A percentile compares a stretch with the other conserved stretches of the same genome.
These are phyloP conservation scores for Ilyonectria destructans DNA, from an alignment of 2,329 filamentous ascomycete genomes.

Conservation along the genomic window DNA sequence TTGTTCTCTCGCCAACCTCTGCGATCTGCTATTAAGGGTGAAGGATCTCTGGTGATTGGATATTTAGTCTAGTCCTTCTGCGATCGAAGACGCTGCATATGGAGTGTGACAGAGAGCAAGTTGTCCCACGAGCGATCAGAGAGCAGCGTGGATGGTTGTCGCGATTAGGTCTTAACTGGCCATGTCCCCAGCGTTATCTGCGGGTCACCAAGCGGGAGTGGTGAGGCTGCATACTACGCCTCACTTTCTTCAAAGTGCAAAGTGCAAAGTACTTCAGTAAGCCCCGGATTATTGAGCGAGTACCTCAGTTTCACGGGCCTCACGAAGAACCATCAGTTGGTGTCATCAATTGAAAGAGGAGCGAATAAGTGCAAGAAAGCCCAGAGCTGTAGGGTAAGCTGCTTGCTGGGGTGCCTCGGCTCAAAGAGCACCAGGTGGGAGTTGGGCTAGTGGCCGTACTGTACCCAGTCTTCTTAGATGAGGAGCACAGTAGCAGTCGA, in stretches of 20 bases:
- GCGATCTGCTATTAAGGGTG: background rate
- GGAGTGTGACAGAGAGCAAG: background rate
- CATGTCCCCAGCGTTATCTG: constrained; percentile 22
- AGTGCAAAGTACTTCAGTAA: background rate
- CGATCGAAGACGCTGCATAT: background rate
- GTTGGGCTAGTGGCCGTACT: background rate
- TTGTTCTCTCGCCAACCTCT: background rate
- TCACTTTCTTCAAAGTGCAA: no score
- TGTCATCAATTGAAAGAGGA: background rate
- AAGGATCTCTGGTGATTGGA: background rate
- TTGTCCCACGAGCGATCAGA: background rate
- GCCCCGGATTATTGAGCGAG: background rate
- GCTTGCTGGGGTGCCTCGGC: background rate
- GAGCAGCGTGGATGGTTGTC: constrained; percentile 2
- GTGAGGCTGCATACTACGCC: background rate
- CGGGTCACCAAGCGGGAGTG: constrained; percentile 14
- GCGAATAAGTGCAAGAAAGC: background rate
- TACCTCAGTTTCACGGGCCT: background rate
- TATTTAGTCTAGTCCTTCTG: background rate
- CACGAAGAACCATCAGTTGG: background rate
- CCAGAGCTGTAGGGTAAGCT: background rate
- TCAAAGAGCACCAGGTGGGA: background rate
- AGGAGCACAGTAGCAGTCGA: background rate
- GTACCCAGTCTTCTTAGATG: background rate
- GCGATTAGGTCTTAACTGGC: constrained; percentile 2